A percentile compares a stretch with the other conserved stretches of the same genome.
These are phyloP conservation scores for Fusarium acutatum DNA, from an alignment of 2,329 filamentous ascomycete species.

Conservation along the genomic window DNA sequence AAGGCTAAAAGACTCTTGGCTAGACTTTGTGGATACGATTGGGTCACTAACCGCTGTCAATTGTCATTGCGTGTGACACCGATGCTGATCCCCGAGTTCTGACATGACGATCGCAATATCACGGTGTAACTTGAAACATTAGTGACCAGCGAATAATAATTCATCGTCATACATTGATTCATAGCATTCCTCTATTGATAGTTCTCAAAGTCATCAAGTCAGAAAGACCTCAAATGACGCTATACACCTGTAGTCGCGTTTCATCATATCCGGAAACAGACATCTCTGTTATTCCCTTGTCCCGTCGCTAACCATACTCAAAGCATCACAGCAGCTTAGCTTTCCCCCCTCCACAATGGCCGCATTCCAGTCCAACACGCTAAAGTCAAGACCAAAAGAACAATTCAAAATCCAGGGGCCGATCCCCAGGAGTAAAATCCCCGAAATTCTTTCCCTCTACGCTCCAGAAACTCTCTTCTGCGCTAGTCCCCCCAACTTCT, in stretches of 20 bases:
- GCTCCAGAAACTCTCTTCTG: constrained; percentile 40
- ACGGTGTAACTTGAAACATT: background rate
- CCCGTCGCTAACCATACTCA: background rate
- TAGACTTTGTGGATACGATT: background rate
- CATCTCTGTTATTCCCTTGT: background rate
- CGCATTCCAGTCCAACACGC: constrained; percentile 11
- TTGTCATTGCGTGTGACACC: background rate
- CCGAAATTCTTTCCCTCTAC: background rate
- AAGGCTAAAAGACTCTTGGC: background rate
- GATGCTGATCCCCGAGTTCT: background rate
- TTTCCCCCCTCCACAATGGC: background rate
- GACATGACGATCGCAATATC: background rate
- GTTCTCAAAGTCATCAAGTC: background rate
- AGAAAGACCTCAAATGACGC: background rate
- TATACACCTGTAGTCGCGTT: background rate
- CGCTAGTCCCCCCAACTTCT: constrained; percentile 50
- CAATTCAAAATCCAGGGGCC: background rate
- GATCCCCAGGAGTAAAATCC: background rate
- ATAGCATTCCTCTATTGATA: background rate
- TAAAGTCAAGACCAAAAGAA: background rate
- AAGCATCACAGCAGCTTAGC: too few species aligned
- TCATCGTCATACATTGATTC: background rate
- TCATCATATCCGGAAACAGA: background rate
- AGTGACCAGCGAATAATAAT: background rate
- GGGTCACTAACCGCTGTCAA: background rate